phyloP scores from a whole-genome alignment of 2,329 filamentous ascomycete genomes.

The Byssochlamys sp. region DNA sequence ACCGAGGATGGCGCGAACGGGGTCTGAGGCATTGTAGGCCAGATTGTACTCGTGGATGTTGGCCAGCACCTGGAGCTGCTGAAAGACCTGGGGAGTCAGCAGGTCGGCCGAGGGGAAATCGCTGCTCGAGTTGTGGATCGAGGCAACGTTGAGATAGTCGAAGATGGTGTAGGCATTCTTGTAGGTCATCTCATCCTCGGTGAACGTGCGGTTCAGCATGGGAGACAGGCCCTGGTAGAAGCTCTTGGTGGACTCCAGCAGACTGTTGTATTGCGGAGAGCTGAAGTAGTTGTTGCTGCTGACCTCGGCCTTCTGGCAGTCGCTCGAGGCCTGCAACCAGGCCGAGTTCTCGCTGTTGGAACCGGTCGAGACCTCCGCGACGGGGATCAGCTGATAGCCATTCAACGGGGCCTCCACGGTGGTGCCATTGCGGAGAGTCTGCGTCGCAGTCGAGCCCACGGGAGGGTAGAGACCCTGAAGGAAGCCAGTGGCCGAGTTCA shows the following conservation, averaged over 20 bases:
- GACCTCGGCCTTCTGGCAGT: slow-evolving; percentile 45
- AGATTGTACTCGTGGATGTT: slow-evolving; percentile 72
- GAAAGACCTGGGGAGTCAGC: slow-evolving; percentile 50
- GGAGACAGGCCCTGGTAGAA: slow-evolving; percentile 47
- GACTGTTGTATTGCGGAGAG: slow-evolving; percentile 40
- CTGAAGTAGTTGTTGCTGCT: slow-evolving; percentile 53
- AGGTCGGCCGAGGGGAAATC: slow-evolving; percentile 51
- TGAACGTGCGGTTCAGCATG: slow-evolving; percentile 45
- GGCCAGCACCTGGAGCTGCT: slow-evolving; percentile 62
- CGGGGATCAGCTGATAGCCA: slow-evolving; percentile 76
- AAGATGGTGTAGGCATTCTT: slow-evolving; percentile 59
- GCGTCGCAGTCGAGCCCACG: slow-evolving; percentile 45
- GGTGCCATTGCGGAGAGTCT: slow-evolving; percentile 63
- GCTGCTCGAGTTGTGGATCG: slow-evolving; percentile 50
- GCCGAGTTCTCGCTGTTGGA: slow-evolving; percentile 49
- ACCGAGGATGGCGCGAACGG: slow-evolving; percentile 44
- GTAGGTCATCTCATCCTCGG: slow-evolving; percentile 41
- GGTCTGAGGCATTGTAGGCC: slow-evolving; percentile 58
- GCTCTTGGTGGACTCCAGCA: slow-evolving; percentile 40
- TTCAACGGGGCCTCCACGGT: slow-evolving; percentile 57
- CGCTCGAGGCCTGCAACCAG: slow-evolving; percentile 51
- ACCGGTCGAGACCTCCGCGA: slow-evolving; percentile 53
- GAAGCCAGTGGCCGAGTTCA: slow-evolving; percentile 70
- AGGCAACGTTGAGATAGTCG: slow-evolving; percentile 54
- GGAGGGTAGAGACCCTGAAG: slow-evolving; percentile 82